Evolutionary conservation across 176 grass and related monocot genomes (phyloP).

Genomic region (Alloteropsis semialata): DNA sequence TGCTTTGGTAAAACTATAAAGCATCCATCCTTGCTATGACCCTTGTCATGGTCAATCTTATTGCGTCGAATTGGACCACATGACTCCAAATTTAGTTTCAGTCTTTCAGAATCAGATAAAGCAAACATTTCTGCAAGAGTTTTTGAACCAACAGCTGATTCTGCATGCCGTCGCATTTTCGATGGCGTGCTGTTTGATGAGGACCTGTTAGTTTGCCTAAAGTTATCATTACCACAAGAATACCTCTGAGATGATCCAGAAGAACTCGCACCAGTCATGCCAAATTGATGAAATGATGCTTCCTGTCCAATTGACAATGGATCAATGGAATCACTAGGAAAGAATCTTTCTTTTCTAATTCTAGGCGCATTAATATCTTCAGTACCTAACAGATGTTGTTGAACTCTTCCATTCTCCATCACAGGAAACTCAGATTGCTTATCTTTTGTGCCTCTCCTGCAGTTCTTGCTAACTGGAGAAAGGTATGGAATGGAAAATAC

Average conservation of each 20-base stretch:
- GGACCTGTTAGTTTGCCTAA: slow-evolving; percentile 22
- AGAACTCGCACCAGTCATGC: not conserved
- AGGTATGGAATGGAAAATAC: slow-evolving; percentile 23
- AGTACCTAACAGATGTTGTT: slow-evolving; percentile 19
- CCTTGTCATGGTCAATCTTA: slow-evolving; percentile 18
- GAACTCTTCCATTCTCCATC: slow-evolving; percentile 27
- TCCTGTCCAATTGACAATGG: slow-evolving; percentile 20
- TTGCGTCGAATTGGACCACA: not conserved
- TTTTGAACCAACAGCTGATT: slow-evolving; percentile 29
- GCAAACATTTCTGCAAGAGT: slow-evolving; percentile 73
- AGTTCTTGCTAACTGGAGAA: slow-evolving; percentile 26
- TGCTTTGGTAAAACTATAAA: slow-evolving; percentile 59
- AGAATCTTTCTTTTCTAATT: slow-evolving; percentile 22
- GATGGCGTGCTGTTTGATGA: not conserved
- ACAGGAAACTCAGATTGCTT: slow-evolving; percentile 31
- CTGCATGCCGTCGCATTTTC: slow-evolving; percentile 21
- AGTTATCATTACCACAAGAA: slow-evolving; percentile 2
- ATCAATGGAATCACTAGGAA: slow-evolving; percentile 1
- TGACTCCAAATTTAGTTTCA: slow-evolving; percentile 24
- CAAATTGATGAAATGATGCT: slow-evolving; percentile 29
- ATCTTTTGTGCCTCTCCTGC: slow-evolving; percentile 27
- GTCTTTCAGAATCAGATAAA: slow-evolving; percentile 55
- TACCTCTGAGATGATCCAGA: slow-evolving; percentile 29
- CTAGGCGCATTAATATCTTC: slow-evolving; percentile 9
- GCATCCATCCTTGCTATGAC: slow-evolving; percentile 36